Conservation (phyloP, 129 eudicot genomes). For the Silybum marianum region DNA sequence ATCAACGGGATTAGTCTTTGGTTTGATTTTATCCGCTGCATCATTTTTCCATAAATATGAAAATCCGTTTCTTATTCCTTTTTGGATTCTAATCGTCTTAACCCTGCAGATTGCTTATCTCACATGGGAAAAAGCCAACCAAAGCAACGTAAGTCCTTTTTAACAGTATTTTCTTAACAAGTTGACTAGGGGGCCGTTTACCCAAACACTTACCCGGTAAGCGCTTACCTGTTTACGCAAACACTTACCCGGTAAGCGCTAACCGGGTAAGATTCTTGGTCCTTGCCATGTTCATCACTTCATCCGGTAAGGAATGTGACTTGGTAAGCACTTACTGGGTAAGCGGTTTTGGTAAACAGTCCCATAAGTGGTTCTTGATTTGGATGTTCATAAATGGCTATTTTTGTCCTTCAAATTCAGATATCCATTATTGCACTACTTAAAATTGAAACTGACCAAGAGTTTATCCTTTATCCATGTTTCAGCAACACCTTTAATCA, state of each 20-base stretch:
- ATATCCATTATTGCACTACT: background rate
- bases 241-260: too few relatives aligned
- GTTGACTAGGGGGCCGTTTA: background rate
- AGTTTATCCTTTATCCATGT: conserved; percentile 21
- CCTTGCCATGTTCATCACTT: too few relatives aligned
- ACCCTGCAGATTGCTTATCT: conserved; percentile 77
- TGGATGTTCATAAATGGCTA: conserved; percentile 6
- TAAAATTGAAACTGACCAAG: background rate
- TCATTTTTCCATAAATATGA: conserved; percentile 7
- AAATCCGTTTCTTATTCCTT: background rate
- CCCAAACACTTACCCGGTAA: too few relatives aligned
- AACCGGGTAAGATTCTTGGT: too few relatives aligned
- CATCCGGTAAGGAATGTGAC: too few relatives aligned
- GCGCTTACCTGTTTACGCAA: too few relatives aligned
- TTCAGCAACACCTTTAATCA: conserved; percentile 70
- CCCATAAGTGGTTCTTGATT: too few relatives aligned
- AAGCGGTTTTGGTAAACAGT: too few relatives aligned
- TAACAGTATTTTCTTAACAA: background rate
- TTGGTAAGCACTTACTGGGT: too few relatives aligned
- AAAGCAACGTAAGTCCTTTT: conserved; percentile 52
- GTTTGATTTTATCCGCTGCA: too few relatives aligned
- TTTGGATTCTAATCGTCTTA: conserved; percentile 22
- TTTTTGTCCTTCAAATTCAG: background rate
- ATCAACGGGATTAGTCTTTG: too few relatives aligned
- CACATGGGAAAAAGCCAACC: conserved; percentile 57